Evolutionary conservation across 805 yeast genomes (phyloP).

Genomic region (Metschnikowia anglica): DNA sequence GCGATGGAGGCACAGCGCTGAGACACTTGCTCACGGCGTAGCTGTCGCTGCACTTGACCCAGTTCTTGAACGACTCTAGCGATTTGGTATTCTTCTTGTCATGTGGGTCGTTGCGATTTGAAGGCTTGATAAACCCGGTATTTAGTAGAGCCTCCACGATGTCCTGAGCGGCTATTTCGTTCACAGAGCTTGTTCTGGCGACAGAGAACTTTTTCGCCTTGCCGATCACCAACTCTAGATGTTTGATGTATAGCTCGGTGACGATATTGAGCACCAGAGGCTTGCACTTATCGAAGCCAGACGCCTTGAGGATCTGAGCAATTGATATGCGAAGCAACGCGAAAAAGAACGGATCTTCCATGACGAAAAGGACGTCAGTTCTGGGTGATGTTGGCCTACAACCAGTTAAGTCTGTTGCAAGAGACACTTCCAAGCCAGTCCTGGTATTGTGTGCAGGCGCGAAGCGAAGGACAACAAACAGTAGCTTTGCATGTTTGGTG

Average conservation of each 20-base stretch:
- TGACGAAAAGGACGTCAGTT: conserved; percentile 12
- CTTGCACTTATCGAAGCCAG: conserved; percentile 80
- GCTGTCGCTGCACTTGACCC: conserved; percentile 34
- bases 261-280: conserved; percentile 69
- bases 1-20: conserved; percentile 31
- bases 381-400: no score
- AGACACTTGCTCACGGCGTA: conserved; percentile 25
- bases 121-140: conserved; percentile 60
- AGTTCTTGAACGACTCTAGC: conserved; percentile 36
- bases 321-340: conserved; percentile 39
- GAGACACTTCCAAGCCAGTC: no score
- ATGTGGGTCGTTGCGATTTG: conserved; percentile 45
- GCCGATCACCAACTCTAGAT: conserved; percentile 52
- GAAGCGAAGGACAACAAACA: no score
- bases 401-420: no score
- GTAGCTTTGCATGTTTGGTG: no score
- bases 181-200: conserved; percentile 32
- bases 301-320: conserved; percentile 65
- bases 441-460: no score
- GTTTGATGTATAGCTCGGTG: conserved; percentile 73
- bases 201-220: conserved; percentile 53
- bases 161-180: conserved; percentile 59
- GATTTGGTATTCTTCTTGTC: conserved; percentile 37
- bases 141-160: conserved; percentile 67
- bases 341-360: conserved; percentile 44